These are phyloP conservation scores for Coriolopsis trogii DNA, from an alignment of 1,284 basidiomycete genomes.

Conservation along the genomic window DNA sequence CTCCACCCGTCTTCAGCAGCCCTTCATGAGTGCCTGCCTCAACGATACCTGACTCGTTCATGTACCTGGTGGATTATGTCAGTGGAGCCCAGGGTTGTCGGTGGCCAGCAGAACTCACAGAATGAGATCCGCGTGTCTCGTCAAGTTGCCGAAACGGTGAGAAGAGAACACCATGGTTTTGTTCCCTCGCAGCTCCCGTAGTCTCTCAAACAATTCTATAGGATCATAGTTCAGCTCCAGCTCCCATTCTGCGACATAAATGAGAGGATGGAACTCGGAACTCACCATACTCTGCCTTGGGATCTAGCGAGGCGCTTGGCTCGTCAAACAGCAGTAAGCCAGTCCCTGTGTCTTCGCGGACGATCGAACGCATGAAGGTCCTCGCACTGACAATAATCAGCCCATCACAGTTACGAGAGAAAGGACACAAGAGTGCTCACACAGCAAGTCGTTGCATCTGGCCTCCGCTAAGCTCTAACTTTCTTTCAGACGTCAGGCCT, in stretches of 20 bases:
- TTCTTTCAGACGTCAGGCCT: conserved; percentile 38
- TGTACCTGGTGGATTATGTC: conserved; percentile 47
- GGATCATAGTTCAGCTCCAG: background rate
- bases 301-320: conserved; percentile 75
- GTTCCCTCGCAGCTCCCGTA: conserved; percentile 51
- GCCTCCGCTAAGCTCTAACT: conserved; percentile 62
- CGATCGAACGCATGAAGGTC: conserved; percentile 75
- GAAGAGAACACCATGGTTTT: conserved; percentile 74
- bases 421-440: conserved; percentile 24
- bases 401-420: background rate
- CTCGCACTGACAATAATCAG: conserved; percentile 38
- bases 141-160: conserved; percentile 70
- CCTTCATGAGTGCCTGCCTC: conserved; percentile 57
- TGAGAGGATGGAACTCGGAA: background rate
- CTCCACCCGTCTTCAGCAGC: conserved; percentile 47
- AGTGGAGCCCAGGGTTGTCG: background rate
- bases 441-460: conserved; percentile 75
- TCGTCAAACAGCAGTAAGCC: conserved; percentile 77
- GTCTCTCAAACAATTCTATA: conserved; percentile 59
- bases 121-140: conserved; percentile 62
- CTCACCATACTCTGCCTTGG: conserved; percentile 70
- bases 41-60: conserved; percentile 56
- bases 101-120: conserved; percentile 41
- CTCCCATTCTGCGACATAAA: too few species aligned
- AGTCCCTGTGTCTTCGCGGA: conserved; percentile 50